Base-by-base conservation (phyloP, 495 filamentous ascomycete species). In the Aspergillus asperescens region DNA sequence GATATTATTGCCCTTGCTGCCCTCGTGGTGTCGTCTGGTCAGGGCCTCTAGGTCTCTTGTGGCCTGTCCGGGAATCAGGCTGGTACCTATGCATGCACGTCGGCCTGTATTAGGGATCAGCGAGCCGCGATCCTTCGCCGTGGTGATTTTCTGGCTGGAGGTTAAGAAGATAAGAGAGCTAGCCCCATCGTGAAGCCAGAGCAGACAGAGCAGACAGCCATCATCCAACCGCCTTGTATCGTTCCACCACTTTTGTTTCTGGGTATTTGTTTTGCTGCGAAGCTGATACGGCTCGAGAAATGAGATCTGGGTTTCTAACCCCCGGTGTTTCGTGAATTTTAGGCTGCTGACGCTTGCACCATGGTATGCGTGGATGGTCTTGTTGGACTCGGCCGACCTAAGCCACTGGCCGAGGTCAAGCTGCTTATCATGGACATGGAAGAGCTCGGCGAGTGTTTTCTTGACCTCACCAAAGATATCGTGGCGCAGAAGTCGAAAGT, bases 401-500 rank as follows among this genome's bases (percentile, higher is more conserved):
- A 49, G 6, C 46, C 46, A 49, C 15, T 49, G 31, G 2, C 22
- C 34, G 8, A 38, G 5, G 5, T 16, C 18, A 15, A 18, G 10
- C 3, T 49, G n/a, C 9, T 3, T 13, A 27, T 49, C 32, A 13
- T 49, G 46, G 10, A 39, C 22, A n/a, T 49, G 32, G 20, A 49
- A 32, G 0, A 49, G 13, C 12, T 39, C 34, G 1, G 32, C 46
- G 19, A 49, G 25, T 2, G 46, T 49, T 8, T 49, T 49, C 22
- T 37, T 38, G 7, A 24, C 31, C 9, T 49, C 46, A 18, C 39
- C 32, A 32, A 49, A 49, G 0, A 49, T 48, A 20, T 49, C 46
- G 31, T 49, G 46, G 18, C 46, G 46, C 1, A 49, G 29, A n/a
- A 49, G 31, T 9, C 46, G 31, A n/a, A 49, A 49, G 28, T 49